phyloP scores from a whole-genome alignment of 2,329 filamentous ascomycete genomes.

The Clarireedia homoeocarpa region DNA sequence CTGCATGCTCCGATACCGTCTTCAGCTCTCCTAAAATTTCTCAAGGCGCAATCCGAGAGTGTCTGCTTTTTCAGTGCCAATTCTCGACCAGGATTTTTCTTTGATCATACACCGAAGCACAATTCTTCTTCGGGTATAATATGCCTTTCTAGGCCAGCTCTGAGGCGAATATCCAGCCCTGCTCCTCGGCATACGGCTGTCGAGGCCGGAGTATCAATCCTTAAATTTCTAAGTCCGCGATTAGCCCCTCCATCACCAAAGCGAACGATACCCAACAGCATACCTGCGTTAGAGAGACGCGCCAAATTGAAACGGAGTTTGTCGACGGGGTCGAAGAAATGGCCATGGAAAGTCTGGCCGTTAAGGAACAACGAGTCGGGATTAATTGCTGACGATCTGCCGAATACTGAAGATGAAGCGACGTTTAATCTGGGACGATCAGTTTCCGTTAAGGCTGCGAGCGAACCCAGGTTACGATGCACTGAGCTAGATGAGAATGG shows the following conservation, averaged over 20 bases:
- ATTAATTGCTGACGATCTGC: constrained; percentile 50
- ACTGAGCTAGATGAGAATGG: constrained; percentile 93
- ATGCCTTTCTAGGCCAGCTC: constrained; percentile 10
- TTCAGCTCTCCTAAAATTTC: constrained; percentile 57
- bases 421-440: constrained; percentile 65
- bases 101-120: constrained; percentile 19
- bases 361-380: constrained; percentile 25
- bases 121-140: constrained; percentile 4
- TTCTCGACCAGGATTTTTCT: constrained; percentile 24
- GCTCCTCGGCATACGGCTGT: constrained; percentile 14
- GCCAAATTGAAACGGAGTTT: constrained; percentile 13
- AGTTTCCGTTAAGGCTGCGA: constrained; percentile 66
- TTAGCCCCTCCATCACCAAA: constrained; percentile 6
- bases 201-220: constrained; percentile 21
- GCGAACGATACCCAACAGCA: constrained; percentile 4
- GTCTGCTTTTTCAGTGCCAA: constrained; percentile 43
- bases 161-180: constrained; percentile 18
- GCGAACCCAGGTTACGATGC: constrained; percentile 80
- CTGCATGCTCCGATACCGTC: constrained; percentile 38
- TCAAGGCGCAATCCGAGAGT: constrained; percentile 61
- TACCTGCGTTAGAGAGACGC: constrained; percentile 7
- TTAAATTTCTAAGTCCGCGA: constrained; percentile 23
- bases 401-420: constrained; percentile 49
- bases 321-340: constrained; percentile 15
- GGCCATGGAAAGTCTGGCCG: constrained; percentile 23